These are phyloP conservation scores for Plenodomus tracheiphilus DNA, from an alignment of 2,329 filamentous ascomycete genomes.

Conservation along the genomic window DNA sequence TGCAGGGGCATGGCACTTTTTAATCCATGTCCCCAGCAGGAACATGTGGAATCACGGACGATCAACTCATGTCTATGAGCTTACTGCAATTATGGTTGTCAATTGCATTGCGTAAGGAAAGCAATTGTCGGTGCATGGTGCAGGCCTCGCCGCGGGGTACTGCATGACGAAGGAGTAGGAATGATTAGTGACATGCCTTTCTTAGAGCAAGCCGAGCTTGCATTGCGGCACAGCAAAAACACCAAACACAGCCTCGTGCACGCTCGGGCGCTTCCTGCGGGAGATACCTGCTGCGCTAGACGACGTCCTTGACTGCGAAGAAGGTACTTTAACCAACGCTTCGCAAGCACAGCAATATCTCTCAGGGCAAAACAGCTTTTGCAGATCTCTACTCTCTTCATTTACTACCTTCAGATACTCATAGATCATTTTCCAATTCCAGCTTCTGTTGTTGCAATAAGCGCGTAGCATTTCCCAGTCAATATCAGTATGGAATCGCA, in stretches of 20 bases:
- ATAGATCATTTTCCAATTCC: background rate
- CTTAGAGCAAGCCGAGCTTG: background rate
- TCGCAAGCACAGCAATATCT: background rate
- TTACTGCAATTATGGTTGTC: background rate
- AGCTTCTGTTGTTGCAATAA: background rate
- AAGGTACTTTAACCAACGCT: background rate
- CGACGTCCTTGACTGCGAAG: conserved; percentile 1
- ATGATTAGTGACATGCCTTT: background rate
- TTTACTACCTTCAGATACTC: background rate
- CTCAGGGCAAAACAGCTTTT: background rate
- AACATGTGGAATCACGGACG: background rate
- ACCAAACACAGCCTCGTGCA: conserved; percentile 13
- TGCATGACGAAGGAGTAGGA: background rate
- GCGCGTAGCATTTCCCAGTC: too few relatives aligned
- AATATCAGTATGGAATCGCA: too few relatives aligned
- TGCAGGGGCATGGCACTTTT: background rate
- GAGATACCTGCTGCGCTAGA: conserved; percentile 2
- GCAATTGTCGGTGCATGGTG: background rate
- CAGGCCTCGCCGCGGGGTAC: background rate
- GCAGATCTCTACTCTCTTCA: background rate
- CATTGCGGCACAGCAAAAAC: conserved; percentile 5
- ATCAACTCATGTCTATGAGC: background rate
- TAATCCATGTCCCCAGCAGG: background rate
- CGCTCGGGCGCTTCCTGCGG: conserved; percentile 1
- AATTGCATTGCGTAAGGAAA: background rate